phyloP scores from a whole-genome alignment of 2,329 filamentous ascomycete genomes.

The Claviceps monticola region DNA sequence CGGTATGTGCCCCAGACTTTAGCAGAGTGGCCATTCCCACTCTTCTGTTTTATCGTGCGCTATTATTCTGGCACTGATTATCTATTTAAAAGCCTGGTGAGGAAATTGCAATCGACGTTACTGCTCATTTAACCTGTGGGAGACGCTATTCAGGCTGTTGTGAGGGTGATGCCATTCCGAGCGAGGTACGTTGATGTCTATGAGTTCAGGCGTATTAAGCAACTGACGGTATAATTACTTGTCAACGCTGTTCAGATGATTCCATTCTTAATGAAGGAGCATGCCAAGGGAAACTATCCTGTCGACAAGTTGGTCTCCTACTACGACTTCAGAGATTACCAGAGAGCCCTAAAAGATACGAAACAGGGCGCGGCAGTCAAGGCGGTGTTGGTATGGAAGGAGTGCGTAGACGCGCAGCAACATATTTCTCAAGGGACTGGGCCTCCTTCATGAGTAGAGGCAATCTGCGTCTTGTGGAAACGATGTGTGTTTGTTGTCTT shows the following conservation, averaged over 20 bases:
- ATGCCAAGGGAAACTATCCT: slow-evolving; percentile 2
- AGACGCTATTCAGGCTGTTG: neutral
- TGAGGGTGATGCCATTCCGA: slow-evolving; percentile 1
- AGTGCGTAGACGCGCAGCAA: neutral
- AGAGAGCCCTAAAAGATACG: neutral
- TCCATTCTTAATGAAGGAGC: neutral
- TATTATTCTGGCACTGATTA: neutral
- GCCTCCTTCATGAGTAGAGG: no score
- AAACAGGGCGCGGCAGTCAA: slow-evolving; percentile 17
- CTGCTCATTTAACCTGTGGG: neutral
- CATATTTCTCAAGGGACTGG: no score
- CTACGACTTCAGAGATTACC: slow-evolving; percentile 1
- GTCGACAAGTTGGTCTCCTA: neutral
- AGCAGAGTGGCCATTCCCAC: neutral
- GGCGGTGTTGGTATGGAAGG: slow-evolving; percentile 8
- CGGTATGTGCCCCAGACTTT: neutral
- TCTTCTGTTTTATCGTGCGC: neutral
- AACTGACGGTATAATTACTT: neutral
- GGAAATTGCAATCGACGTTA: neutral
- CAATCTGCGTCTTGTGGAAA: no score
- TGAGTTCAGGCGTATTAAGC: neutral
- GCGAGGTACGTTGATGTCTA: neutral
- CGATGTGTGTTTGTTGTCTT: no score
- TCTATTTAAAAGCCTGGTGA: neutral
- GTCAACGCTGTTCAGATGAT: neutral